Evolutionary conservation across 805 yeast species (phyloP), one percentile per base, ranked within the genome.

Genomic region (Ogataea haglerorum): DNA sequence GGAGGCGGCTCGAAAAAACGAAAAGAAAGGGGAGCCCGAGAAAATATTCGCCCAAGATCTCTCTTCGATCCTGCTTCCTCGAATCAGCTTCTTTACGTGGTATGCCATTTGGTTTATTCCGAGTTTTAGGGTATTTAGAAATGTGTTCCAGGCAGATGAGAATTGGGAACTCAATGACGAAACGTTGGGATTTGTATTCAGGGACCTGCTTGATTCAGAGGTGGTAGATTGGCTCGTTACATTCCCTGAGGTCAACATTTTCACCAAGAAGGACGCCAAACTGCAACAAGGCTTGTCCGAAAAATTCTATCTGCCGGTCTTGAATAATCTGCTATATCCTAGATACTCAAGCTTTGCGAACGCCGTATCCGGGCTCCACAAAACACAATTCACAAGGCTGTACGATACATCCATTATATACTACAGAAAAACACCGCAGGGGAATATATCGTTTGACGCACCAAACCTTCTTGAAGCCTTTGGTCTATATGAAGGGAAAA

Each of bases 191-290:
- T 42, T 51, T 3, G 55, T 68, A 17, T 73, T 76, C 44, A 57
- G 59, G 7, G 52, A 58, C 15, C 52, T 71, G 15, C 22, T 67
- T 4, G 51, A 47, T n/a, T 67, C 69, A 2, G 69, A 59, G 25
- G 56, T 51, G n/a, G 68, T 41, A 5, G 52, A 59, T 49, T 80
- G 95, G 86, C 51, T 88, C 0, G 78, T 81, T 0, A 48, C 85
- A 7, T 89, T 89, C 49, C 97, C 97, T 0, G 97, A 90, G 60
- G 96, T 85, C 4, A 85, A 84, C 53, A 75, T 84, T 6, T 74
- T 76, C 59, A 75, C 80, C 0, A 66, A 72, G 9, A 72, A 72
- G 26, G 69, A 70, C 32, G 57, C 66, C 33, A 48, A 58, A 52
- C 37, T 73, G 29, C 95, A 88, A 46, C 66, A 70, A 28, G 68